These are phyloP conservation scores for Babesia microti DNA, from an alignment of 169 alveolate genomes.

Conservation along the genomic window DNA sequence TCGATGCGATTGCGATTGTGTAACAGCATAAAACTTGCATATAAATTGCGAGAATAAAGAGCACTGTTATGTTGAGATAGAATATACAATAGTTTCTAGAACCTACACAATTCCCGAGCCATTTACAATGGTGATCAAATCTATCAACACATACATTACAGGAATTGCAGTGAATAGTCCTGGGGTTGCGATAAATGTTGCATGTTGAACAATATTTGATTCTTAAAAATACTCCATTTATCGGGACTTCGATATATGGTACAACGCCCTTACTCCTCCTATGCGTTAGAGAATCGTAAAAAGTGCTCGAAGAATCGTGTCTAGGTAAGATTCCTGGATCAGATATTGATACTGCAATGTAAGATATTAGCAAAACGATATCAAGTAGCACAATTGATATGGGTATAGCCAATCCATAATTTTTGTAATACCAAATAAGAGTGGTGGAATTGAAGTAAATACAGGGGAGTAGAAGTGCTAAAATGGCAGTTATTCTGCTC, in stretches of 20 bases:
- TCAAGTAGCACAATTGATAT: conserved; percentile 8
- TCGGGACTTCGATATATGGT: conserved; percentile 31
- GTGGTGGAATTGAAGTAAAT: conserved; percentile 12
- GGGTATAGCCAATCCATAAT: conserved; percentile 10
- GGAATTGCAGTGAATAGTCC: conserved; percentile 78
- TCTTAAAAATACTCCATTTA: conserved; percentile 53
- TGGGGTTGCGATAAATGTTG: conserved; percentile 70
- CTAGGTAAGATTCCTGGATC: conserved; percentile 40
- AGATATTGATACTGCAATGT: conserved; percentile 9
- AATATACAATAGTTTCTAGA: conserved; percentile 68
- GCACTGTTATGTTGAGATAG: conserved; percentile 43
- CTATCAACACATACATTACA: conserved; percentile 82
- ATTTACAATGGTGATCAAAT: conserved; percentile 86
- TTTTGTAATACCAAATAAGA: conserved; percentile 13
- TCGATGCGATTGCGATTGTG: conserved; percentile 24
- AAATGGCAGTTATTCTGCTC: conserved; percentile 2
- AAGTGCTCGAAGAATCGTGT: conserved; percentile 1
- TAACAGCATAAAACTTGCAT: conserved; percentile 26
- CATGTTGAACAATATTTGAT: conserved; percentile 74
- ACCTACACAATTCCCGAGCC: conserved; percentile 84
- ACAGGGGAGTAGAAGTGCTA: conserved; percentile 5
- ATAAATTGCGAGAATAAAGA: conserved; percentile 30
- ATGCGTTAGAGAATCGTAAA: conserved; percentile 12
- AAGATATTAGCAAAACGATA: conserved; percentile 6
- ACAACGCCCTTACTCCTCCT: conserved; percentile 3